These are phyloP conservation scores for Hericium alpestre DNA, from an alignment of 768 basidiomycete species.

Conservation along the genomic window DNA sequence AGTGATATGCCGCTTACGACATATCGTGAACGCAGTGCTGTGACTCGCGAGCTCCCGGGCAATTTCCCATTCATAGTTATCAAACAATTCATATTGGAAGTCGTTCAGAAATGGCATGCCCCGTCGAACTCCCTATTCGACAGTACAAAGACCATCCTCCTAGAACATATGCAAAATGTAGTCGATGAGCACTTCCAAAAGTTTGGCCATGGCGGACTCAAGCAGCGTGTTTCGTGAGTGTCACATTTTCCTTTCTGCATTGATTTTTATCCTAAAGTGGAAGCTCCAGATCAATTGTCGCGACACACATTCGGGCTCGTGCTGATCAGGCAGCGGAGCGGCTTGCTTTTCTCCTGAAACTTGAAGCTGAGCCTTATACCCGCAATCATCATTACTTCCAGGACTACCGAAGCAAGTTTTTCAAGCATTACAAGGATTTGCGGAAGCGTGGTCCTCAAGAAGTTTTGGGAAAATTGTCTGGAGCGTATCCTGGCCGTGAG, in stretches of 20 bases:
- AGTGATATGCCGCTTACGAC: neutral
- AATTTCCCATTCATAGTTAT: constrained; percentile 57
- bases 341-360: neutral
- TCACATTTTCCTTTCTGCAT: neutral
- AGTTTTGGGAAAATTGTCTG: too few species aligned
- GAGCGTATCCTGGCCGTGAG: neutral
- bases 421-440: constrained; percentile 33
- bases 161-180: constrained; percentile 24
- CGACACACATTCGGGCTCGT: constrained; percentile 39
- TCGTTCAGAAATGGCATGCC: constrained; percentile 36
- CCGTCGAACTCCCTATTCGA: constrained; percentile 40
- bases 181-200: constrained; percentile 38
- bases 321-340: constrained; percentile 15
- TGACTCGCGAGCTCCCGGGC: constrained; percentile 61
- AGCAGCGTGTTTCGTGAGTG: constrained; percentile 37
- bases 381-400: constrained; percentile 13
- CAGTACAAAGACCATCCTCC: constrained; percentile 26
- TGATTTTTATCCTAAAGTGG: neutral
- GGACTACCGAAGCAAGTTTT: constrained; percentile 33
- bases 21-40: constrained; percentile 32
- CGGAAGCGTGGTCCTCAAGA: constrained; percentile 1
- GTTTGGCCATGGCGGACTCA: constrained; percentile 43
- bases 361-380: constrained; percentile 9
- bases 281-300: constrained; percentile 33
- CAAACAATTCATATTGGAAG: constrained; percentile 32